Conservation (phyloP, 2,329 filamentous ascomycete species). For the Metarhizium anisopliae region DNA sequence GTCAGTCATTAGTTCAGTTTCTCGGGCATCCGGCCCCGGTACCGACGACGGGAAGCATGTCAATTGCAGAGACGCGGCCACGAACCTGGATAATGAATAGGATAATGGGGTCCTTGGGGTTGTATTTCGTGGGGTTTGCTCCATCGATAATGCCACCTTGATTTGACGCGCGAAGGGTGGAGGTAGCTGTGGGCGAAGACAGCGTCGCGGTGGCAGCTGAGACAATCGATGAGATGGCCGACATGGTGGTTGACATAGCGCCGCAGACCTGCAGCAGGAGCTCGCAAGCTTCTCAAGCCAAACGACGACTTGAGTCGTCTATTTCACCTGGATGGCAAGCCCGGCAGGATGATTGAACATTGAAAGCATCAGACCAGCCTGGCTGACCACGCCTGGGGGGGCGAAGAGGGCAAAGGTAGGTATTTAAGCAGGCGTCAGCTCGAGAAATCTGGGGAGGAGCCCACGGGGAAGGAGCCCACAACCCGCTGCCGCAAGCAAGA, state of each 20-base stretch:
- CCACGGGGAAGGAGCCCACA: too few relatives aligned
- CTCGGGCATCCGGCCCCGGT: background rate
- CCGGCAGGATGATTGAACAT: background rate
- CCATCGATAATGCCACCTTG: slow-evolving; percentile 62
- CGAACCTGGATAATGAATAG: slow-evolving; percentile 66
- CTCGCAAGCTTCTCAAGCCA: background rate
- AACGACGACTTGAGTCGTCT: background rate
- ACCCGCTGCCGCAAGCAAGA: too few relatives aligned
- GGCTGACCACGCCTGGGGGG: background rate
- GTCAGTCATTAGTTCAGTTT: background rate
- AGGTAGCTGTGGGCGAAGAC: slow-evolving; percentile 18
- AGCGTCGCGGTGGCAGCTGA: slow-evolving; percentile 15
- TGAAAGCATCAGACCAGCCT: background rate
- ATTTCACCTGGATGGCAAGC: background rate
- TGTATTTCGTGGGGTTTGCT: slow-evolving; percentile 58
- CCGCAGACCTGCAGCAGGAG: background rate
- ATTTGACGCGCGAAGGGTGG: slow-evolving; percentile 22
- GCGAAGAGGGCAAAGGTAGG: background rate
- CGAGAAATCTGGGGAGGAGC: too few relatives aligned
- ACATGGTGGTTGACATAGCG: slow-evolving; percentile 2
- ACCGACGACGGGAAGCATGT: background rate
- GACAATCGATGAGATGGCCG: slow-evolving; percentile 7
- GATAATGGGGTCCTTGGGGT: slow-evolving; percentile 62
- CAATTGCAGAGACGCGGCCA: background rate
- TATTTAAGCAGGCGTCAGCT: background rate